Evolutionary conservation across 306 rosid genomes (phyloP).

Genomic region (Herpetospermum pedunculosum): DNA sequence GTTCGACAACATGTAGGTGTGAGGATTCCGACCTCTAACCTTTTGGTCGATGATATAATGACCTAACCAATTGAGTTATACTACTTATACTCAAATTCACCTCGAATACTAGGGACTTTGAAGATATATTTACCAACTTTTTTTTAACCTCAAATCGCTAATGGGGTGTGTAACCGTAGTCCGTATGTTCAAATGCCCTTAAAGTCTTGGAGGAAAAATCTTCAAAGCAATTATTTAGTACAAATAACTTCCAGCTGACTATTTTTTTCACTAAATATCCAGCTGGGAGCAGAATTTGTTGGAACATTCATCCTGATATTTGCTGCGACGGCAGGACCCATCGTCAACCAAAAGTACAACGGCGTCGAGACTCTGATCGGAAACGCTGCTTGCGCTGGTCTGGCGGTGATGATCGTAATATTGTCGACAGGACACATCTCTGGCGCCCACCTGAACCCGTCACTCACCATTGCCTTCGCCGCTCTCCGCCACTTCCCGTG

Average conservation of each 20-base stretch:
- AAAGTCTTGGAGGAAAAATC: no score
- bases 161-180: no score
- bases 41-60: no score
- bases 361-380: slow-evolving; percentile 64
- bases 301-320: slow-evolving; percentile 85
- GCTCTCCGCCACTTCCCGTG: slow-evolving; percentile 77
- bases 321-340: slow-evolving; percentile 82
- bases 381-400: slow-evolving; percentile 75
- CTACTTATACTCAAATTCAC: no score
- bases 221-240: background rate
- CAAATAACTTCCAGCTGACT: background rate
- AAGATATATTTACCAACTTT: no score
- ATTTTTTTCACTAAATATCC: background rate
- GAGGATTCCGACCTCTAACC: no score
- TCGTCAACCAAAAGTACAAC: slow-evolving; percentile 71
- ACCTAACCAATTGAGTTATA: no score
- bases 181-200: no score
- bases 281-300: slow-evolving; percentile 95
- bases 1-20: no score
- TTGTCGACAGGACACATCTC: slow-evolving; percentile 92
- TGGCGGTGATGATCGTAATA: slow-evolving; percentile 73
- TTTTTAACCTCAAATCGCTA: no score
- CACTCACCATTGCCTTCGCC: slow-evolving; percentile 84
- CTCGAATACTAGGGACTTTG: no score
- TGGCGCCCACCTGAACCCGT: slow-evolving; percentile 87